Conservation (phyloP, 371 early-diverging fungal genomes). For the Saksenaea vasiformis region DNA sequence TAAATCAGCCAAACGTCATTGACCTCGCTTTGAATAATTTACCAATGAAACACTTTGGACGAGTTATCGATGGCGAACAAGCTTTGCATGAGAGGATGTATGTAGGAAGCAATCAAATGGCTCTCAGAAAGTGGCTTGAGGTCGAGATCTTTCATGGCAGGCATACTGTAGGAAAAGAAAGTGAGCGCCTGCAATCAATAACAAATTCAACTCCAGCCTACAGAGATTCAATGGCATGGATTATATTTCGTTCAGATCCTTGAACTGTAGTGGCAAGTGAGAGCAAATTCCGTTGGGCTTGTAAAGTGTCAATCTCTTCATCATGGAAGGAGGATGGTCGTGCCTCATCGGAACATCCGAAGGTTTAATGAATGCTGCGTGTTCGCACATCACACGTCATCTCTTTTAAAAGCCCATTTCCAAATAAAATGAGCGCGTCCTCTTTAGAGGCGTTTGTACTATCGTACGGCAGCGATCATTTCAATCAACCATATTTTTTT, state of each 20-base stretch:
- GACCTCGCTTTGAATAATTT: background rate
- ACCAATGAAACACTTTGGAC: background rate
- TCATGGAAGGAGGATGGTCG: background rate
- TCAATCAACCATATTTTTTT: too few species aligned
- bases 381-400: too few species aligned
- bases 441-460: too few species aligned
- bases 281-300: background rate
- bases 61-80: background rate
- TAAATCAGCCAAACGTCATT: background rate
- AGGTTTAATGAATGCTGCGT: too few species aligned
- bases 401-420: too few species aligned
- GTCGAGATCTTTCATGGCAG: slow-evolving; percentile 4
- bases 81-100: slow-evolving; percentile 7
- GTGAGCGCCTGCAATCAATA: background rate
- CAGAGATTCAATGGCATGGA: background rate
- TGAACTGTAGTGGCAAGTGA: background rate
- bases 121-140: slow-evolving; percentile 1
- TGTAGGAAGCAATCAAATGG: background rate
- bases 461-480: too few species aligned
- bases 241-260: background rate
- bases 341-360: too few species aligned
- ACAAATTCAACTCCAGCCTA: background rate
- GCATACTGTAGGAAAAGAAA: background rate
- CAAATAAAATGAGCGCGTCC: too few species aligned
- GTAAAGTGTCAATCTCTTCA: background rate